Evolutionary conservation across 2,329 filamentous ascomycete genomes (phyloP), one percentile per base, ranked within the genome.

Genomic region (Seiridium cupressi): DNA sequence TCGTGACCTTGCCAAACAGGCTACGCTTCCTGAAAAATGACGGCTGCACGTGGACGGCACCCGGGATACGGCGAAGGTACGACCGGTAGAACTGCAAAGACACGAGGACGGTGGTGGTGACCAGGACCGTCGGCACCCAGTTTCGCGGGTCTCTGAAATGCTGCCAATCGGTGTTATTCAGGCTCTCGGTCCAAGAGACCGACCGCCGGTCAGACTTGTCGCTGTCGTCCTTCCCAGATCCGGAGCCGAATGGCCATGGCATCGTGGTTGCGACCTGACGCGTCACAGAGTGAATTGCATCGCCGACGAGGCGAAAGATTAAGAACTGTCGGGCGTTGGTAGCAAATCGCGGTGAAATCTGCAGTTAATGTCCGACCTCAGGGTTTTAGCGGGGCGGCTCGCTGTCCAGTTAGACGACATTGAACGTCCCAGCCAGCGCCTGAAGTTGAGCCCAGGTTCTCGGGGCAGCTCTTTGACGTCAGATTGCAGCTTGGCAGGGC

Each of bases 1-100:
- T 93, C 10, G 94, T 97, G 47, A 98, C 95, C 63, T 84, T 85
- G 11, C 95, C 95, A 67, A 94, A 90, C 47, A 99, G 72, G 66
- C 86, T 93, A 67, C 91, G 84, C 62, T 81, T 87, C 51, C 91
- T 86, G 72, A 94, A 94, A 71, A 89, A 89, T 9, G 81, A 79
- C 2, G 92, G 90, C 53, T 87, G 86, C 66, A 99, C 89, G 71
- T 93, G 84, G 32, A 84, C 81, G 42, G 91, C 86, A 59, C 87
- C 89, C 3, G 93, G 93, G 60, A 98, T 92, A 57, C 95, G 90
- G 42, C 92, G 89, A 54, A 99, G 79, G 72, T 93, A 95, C 60
- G 83, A 89, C 67, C 84, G 86, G 76, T 93, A 93, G 51, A 93
- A 70, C 59, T 81, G 81, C 53, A 86, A 69, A 34, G 80, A 77